These are phyloP conservation scores for Solioccasus polychromus DNA, from an alignment of 768 basidiomycete genomes.

Conservation along the genomic window DNA sequence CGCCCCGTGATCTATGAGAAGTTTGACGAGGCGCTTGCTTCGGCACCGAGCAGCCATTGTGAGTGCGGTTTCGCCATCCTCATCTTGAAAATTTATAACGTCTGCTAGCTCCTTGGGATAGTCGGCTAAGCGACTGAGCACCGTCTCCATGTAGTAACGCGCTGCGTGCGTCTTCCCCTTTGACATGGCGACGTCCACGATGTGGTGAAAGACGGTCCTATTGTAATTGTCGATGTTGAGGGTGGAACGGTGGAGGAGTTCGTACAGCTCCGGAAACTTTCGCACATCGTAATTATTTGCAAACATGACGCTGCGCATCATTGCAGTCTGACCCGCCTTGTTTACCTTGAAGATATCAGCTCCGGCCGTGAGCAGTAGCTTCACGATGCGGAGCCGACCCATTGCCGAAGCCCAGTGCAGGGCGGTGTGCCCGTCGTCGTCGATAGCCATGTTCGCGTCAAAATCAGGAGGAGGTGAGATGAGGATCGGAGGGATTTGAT, in stretches of 20 bases:
- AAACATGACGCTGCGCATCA: slow-evolving; percentile 99
- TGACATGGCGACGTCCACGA: slow-evolving; percentile 95
- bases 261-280: slow-evolving; percentile 97
- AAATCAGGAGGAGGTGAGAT: slow-evolving; percentile 87
- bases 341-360: slow-evolving; percentile 98
- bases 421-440: slow-evolving; percentile 96
- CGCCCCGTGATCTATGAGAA: slow-evolving; percentile 93
- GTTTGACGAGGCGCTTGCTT: slow-evolving; percentile 92
- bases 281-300: slow-evolving; percentile 99
- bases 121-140: slow-evolving; percentile 80
- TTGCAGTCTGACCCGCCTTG: slow-evolving; percentile 91
- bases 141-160: slow-evolving; percentile 98
- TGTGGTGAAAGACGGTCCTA: slow-evolving; percentile 96
- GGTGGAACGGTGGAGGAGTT: slow-evolving; percentile 94
- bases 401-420: slow-evolving; percentile 99
- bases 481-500: slow-evolving; percentile 83
- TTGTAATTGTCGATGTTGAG: slow-evolving; percentile 98
- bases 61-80: slow-evolving; percentile 96
- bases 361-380: slow-evolving; percentile 87
- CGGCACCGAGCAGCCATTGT: slow-evolving; percentile 96
- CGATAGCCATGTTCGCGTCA: slow-evolving; percentile 94
- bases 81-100: slow-evolving; percentile 98
- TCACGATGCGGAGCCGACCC: slow-evolving; percentile 96
- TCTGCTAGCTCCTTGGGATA: slow-evolving; percentile 96
- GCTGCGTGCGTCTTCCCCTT: slow-evolving; percentile 98